Evolutionary conservation across 192 early-diverging fungal genomes (phyloP).

Genomic region (Gigaspora rosea): DNA sequence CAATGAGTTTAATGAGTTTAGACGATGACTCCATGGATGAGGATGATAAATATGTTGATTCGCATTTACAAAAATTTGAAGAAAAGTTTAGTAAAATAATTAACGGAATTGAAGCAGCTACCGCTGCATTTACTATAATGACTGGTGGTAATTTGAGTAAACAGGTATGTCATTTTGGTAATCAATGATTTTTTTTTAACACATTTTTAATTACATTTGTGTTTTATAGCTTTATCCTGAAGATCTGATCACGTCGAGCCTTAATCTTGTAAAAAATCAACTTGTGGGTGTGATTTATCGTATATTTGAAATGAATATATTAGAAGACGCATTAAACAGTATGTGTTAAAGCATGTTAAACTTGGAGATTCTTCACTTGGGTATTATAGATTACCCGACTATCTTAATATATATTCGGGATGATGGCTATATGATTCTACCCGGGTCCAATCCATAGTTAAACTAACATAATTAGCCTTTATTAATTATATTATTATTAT

Average conservation of each 20-base stretch:
- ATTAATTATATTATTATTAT: no score
- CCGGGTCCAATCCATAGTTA: no score
- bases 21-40: conserved; percentile 23
- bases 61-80: conserved; percentile 4
- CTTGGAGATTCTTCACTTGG: neutral
- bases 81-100: conserved; percentile 22
- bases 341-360: neutral
- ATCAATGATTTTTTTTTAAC: neutral
- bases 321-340: conserved; percentile 21
- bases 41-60: neutral
- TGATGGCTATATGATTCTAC: no score
- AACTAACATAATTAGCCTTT: no score
- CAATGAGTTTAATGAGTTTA: neutral
- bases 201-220: neutral
- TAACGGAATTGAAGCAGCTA: conserved; percentile 29
- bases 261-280: conserved; percentile 33
- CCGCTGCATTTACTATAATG: conserved; percentile 29
- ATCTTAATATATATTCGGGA: no score
- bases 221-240: conserved; percentile 30
- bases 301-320: conserved; percentile 18
- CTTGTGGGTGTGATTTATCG: conserved; percentile 21
- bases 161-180: conserved; percentile 5
- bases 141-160: conserved; percentile 33
- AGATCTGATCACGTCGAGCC: conserved; percentile 27
- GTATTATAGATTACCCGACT: no score